phyloP scores from a whole-genome alignment of 75 land plant genomes.

The Cryptomeria japonica region DNA sequence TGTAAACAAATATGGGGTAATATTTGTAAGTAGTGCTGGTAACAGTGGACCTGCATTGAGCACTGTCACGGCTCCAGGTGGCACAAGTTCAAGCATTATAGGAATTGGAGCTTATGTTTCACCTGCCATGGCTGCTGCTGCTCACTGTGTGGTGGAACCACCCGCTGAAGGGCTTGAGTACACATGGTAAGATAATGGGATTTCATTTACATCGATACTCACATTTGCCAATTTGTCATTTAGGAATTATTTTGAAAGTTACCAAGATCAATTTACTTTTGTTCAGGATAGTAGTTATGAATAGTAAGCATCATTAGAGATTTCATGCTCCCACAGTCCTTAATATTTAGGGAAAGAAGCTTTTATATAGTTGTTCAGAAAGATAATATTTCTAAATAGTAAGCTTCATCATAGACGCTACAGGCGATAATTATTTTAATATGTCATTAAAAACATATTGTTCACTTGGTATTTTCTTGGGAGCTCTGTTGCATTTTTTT shows the following conservation, averaged over 20 bases:
- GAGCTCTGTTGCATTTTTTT: neutral
- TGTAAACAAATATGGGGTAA: conserved; percentile 83
- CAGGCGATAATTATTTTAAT: neutral
- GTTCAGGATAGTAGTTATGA: neutral
- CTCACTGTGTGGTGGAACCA: conserved; percentile 88
- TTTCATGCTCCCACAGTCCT: too few relatives aligned
- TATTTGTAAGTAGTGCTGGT: conserved; percentile 98
- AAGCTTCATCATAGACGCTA: neutral
- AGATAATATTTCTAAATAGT: neutral
- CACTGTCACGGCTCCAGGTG: conserved; percentile 98
- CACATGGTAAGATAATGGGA: conserved; percentile 67
- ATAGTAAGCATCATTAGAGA: neutral
- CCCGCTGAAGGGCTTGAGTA: conserved; percentile 90
- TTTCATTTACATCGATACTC: neutral
- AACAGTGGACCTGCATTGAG: conserved; percentile 91
- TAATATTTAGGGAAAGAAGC: too few relatives aligned
- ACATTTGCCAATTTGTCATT: neutral
- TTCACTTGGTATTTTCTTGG: neutral
- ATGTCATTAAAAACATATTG: neutral
- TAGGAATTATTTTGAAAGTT: neutral
- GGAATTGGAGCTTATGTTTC: conserved; percentile 98
- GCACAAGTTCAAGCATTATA: conserved; percentile 87
- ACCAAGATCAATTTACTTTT: neutral
- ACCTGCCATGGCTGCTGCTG: conserved; percentile 96
- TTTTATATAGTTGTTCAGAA: too few relatives aligned